A percentile compares a stretch with the other conserved stretches of the same genome.
These are phyloP conservation scores for Suillus subluteus DNA, from an alignment of 768 basidiomycete genomes.

Conservation along the genomic window DNA sequence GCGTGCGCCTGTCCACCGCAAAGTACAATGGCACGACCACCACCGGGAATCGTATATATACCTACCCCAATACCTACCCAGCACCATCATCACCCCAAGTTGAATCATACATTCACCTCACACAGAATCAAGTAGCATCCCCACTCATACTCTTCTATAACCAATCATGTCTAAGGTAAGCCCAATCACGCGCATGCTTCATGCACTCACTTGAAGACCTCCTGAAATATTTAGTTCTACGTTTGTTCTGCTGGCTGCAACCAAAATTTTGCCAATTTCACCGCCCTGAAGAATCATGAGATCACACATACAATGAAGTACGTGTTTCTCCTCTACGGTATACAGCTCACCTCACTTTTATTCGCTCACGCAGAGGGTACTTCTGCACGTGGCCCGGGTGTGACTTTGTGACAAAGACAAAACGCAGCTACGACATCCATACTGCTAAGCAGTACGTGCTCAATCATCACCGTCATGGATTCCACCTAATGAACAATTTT, in stretches of 20 bases:
- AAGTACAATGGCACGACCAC: not conserved
- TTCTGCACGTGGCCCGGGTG: slow-evolving; percentile 20
- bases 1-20: not conserved
- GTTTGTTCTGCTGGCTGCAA: slow-evolving; percentile 20
- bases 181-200: not conserved
- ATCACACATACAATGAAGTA: not conserved
- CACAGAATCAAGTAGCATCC: not conserved
- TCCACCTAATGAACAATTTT: too few species aligned
- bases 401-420: slow-evolving; percentile 19
- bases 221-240: slow-evolving; percentile 13
- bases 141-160: not conserved
- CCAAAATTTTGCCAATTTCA: not conserved
- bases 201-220: not conserved
- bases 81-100: too few species aligned
- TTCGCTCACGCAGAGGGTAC: slow-evolving; percentile 18
- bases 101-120: too few species aligned
- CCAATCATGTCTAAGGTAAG: not conserved
- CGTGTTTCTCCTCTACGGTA: too few species aligned
- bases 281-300: slow-evolving; percentile 29
- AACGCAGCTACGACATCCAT: slow-evolving; percentile 26
- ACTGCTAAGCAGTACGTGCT: slow-evolving; percentile 21
- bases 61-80: too few species aligned
- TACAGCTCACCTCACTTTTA: too few species aligned
- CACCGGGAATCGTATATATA: not conserved
- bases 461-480: not conserved